Percentiles rank a stretch among this genome's conserved stretches.
phyloP scores from a whole-genome alignment of 352 stramenopile genomes.

The Globisporangium paroecandrum region DNA sequence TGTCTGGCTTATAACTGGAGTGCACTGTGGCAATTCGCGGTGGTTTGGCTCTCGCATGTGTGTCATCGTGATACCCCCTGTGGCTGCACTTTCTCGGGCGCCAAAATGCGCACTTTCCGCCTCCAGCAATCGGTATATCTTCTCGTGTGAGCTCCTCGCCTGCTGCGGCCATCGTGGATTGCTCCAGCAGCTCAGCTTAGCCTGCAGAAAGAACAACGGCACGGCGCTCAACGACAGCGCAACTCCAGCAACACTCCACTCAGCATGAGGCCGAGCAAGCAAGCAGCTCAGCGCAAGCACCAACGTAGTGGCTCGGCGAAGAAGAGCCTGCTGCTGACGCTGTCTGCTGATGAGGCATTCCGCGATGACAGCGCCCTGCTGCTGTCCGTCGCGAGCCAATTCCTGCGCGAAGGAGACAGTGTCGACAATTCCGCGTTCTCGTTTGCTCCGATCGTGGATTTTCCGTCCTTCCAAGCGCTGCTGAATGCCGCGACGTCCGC shows the following conservation, averaged over 20 bases:
- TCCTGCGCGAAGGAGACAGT: slow-evolving; percentile 1
- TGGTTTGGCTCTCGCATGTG: background rate
- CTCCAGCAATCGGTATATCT: background rate
- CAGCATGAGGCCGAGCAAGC: background rate
- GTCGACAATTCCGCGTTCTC: background rate
- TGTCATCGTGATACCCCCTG: background rate
- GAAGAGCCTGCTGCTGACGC: background rate
- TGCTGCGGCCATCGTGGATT: background rate
- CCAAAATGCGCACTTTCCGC: background rate
- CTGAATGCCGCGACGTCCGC: slow-evolving; percentile 3
- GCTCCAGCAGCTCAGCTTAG: background rate
- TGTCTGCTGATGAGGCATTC: background rate
- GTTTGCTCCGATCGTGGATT: background rate
- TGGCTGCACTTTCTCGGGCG: background rate
- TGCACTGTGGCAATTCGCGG: too few species aligned
- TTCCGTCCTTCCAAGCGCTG: slow-evolving; percentile 10
- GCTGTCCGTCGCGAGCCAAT: slow-evolving; percentile 5
- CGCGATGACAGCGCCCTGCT: slow-evolving; percentile 7
- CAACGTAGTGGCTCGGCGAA: background rate
- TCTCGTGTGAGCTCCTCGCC: background rate
- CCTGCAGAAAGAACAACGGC: background rate
- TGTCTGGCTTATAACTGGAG: too few species aligned
- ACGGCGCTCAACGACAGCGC: background rate
- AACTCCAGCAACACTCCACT: background rate
- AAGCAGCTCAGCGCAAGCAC: background rate